These are phyloP conservation scores for Leccinum subrobustum DNA, from an alignment of 1,284 basidiomycete species.

Conservation along the genomic window DNA sequence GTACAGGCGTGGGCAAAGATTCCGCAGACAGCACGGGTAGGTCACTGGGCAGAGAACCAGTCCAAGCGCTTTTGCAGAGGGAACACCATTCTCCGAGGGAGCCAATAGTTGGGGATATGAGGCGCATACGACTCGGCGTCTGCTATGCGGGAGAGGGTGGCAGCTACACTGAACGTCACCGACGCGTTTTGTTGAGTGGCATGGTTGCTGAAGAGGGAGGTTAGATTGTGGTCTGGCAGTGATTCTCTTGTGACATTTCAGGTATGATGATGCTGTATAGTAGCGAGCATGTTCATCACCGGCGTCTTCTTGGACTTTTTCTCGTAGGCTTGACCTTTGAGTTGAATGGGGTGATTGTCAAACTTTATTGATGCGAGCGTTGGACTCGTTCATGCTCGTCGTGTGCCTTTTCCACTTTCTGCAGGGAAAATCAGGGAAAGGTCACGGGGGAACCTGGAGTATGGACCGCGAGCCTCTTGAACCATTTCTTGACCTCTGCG, in stretches of 20 bases:
- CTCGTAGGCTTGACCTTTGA: slow-evolving; percentile 64
- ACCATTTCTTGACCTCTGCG: slow-evolving; percentile 76
- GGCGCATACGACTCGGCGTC: slow-evolving; percentile 35
- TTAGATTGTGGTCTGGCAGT: neutral
- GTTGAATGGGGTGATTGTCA: neutral
- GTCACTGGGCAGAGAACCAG: no score
- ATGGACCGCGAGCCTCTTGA: slow-evolving; percentile 73
- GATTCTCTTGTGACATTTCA: slow-evolving; percentile 75
- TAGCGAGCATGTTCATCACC: slow-evolving; percentile 75
- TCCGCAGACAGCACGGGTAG: no score
- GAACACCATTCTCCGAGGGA: no score
- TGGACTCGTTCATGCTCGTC: slow-evolving; percentile 71
- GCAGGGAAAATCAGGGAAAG: slow-evolving; percentile 5
- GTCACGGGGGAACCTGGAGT: neutral
- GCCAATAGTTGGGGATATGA: no score
- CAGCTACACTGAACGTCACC: slow-evolving; percentile 60
- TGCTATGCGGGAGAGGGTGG: slow-evolving; percentile 62
- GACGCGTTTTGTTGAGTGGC: slow-evolving; percentile 58
- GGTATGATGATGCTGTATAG: slow-evolving; percentile 65
- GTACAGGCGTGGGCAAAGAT: no score
- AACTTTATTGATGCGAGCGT: slow-evolving; percentile 65
- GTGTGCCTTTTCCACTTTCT: slow-evolving; percentile 80
- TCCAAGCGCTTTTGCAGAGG: no score
- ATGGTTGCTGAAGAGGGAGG: slow-evolving; percentile 54
- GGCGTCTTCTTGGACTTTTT: slow-evolving; percentile 77